Conservation (phyloP, 2,329 filamentous ascomycete genomes). For the Alternaria panax region DNA sequence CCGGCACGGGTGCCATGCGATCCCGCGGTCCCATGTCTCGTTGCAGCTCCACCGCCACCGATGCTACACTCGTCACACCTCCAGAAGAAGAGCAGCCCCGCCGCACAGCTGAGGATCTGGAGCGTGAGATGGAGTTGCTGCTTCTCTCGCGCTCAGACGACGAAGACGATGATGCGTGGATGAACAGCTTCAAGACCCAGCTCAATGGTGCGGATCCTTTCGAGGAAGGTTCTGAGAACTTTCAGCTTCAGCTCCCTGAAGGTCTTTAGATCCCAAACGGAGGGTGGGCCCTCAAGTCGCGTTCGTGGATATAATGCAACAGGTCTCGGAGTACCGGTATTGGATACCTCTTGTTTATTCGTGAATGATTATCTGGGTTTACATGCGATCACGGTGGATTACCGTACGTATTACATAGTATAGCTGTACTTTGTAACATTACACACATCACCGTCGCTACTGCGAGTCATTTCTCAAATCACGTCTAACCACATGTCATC, state of each 20-base stretch:
- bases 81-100: conserved; percentile 28
- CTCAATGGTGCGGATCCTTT: conserved; percentile 31
- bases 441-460: not conserved
- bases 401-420: not conserved
- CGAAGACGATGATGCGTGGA: conserved; percentile 43
- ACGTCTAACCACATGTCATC: not conserved
- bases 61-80: conserved; percentile 38
- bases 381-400: not conserved
- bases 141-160: conserved; percentile 38
- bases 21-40: conserved; percentile 39
- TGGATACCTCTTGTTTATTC: conserved; percentile 19
- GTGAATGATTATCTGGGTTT: not conserved
- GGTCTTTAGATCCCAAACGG: conserved; percentile 27
- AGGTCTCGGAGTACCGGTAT: conserved; percentile 11
- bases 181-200: conserved; percentile 39
- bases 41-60: conserved; percentile 44
- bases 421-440: not conserved
- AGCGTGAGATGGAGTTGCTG: conserved; percentile 43
- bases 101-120: conserved; percentile 44
- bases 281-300: not conserved
- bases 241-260: conserved; percentile 44
- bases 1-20: conserved; percentile 16
- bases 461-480: not conserved
- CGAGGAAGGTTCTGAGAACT: conserved; percentile 41
- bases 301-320: not conserved